These are phyloP conservation scores for Antarctomyces pellizariae DNA, from an alignment of 495 filamentous ascomycete genomes.

Conservation along the genomic window DNA sequence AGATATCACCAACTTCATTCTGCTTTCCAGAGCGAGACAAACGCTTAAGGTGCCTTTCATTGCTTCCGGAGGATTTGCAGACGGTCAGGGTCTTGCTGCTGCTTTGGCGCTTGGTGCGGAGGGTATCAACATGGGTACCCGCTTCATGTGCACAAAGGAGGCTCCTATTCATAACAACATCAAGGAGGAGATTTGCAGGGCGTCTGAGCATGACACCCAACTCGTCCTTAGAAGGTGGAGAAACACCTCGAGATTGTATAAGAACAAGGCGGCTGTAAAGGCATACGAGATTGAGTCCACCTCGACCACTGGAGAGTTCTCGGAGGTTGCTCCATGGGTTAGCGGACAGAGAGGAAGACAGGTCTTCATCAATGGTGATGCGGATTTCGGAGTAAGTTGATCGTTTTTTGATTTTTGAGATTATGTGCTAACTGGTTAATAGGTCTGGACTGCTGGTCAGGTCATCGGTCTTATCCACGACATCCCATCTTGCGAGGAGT, in stretches of 20 bases:
- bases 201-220: conserved; percentile 76
- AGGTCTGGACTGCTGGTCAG: conserved; percentile 40
- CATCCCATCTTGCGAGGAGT: conserved; percentile 32
- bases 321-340: conserved; percentile 71
- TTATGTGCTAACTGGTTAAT: conserved; percentile 5
- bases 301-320: conserved; percentile 72
- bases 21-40: conserved; percentile 69
- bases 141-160: conserved; percentile 86
- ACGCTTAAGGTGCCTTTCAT: conserved; percentile 76
- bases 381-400: conserved; percentile 60
- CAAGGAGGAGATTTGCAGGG: conserved; percentile 76
- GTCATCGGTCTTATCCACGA: conserved; percentile 45
- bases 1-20: conserved; percentile 95
- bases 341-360: conserved; percentile 79
- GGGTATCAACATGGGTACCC: conserved; percentile 90
- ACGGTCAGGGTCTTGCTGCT: conserved; percentile 82
- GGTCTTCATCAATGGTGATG: conserved; percentile 83
- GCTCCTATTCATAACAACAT: conserved; percentile 82
- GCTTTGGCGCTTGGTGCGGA: conserved; percentile 80
- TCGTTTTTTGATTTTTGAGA: not conserved
- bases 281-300: conserved; percentile 65
- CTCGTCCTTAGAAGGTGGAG: conserved; percentile 76
- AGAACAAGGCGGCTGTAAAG: conserved; percentile 66
- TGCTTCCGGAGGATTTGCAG: conserved; percentile 84
- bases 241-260: conserved; percentile 75